Evolutionary conservation across 2,329 filamentous ascomycete species (phyloP).

Genomic region (Colletotrichum tanaceti): DNA sequence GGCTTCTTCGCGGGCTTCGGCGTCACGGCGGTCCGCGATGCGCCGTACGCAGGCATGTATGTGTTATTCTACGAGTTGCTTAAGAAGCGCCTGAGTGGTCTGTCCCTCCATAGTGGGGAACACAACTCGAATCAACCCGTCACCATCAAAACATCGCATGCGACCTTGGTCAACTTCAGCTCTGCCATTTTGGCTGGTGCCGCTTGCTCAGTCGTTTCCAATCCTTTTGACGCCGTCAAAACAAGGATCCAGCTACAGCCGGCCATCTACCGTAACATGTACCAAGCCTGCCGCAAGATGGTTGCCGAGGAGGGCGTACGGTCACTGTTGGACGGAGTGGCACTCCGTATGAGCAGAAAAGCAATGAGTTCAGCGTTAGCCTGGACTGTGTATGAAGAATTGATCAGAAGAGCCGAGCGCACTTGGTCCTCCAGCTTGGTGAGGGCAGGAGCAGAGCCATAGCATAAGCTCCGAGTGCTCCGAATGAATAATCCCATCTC

Average conservation of each 20-base stretch:
- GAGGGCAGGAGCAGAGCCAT: constrained; percentile 25
- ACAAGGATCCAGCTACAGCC: constrained; percentile 94
- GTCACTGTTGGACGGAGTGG: constrained; percentile 87
- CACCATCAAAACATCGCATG: constrained; percentile 34
- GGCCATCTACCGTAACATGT: constrained; percentile 82
- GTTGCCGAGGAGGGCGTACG: constrained; percentile 81
- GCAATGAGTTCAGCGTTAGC: constrained; percentile 93
- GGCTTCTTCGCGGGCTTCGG: constrained; percentile 96
- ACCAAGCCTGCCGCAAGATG: constrained; percentile 82
- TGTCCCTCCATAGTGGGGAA: constrained; percentile 2
- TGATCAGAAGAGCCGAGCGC: constrained; percentile 76
- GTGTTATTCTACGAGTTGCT: constrained; percentile 92
- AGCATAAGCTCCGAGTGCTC: constrained; percentile 4
- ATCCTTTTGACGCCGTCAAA: constrained; percentile 97
- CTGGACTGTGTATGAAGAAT: constrained; percentile 96
- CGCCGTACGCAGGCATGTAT: constrained; percentile 96
- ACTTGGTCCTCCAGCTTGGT: constrained; percentile 32
- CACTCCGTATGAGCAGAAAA: constrained; percentile 88
- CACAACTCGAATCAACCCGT: neutral
- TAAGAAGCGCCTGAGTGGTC: constrained; percentile 70
- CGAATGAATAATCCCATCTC: constrained; percentile 17
- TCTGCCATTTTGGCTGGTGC: constrained; percentile 85
- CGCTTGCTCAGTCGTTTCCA: constrained; percentile 87
- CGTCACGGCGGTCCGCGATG: constrained; percentile 91
- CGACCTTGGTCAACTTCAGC: constrained; percentile 73